Conservation (phyloP, 768 basidiomycete genomes). For the Punctularia strigosozonata region DNA sequence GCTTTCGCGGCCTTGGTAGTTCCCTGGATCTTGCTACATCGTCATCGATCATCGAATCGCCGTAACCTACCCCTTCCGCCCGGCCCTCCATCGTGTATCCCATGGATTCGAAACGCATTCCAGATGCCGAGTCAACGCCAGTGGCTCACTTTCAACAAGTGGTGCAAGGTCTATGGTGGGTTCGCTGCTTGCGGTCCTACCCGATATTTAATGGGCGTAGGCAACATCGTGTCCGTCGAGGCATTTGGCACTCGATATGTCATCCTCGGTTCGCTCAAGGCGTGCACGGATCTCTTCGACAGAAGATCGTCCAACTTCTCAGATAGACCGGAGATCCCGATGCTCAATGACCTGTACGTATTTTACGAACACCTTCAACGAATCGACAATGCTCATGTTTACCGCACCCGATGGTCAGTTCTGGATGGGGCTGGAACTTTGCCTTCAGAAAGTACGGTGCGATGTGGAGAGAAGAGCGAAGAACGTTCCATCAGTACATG, state of each 20-base stretch:
- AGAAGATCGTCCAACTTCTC: constrained; percentile 7
- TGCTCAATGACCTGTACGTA: constrained; percentile 5
- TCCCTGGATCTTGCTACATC: too few species aligned
- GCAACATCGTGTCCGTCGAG: background rate
- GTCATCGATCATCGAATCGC: too few species aligned
- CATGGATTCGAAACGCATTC: too few species aligned
- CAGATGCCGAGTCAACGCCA: too few species aligned
- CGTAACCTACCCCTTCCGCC: too few species aligned
- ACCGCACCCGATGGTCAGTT: constrained; percentile 5
- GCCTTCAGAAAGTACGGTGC: constrained; percentile 5
- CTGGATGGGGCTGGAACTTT: constrained; percentile 15
- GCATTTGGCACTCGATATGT: background rate
- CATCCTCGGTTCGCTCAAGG: background rate
- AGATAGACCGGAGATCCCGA: constrained; percentile 4
- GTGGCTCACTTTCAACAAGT: too few species aligned
- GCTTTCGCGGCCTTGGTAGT: too few species aligned
- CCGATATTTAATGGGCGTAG: too few species aligned
- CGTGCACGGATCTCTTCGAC: constrained; percentile 2
- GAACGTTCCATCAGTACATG: background rate
- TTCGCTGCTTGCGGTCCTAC: too few species aligned
- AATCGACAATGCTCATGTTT: background rate
- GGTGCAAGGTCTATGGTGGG: too few species aligned
- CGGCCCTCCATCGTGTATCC: too few species aligned
- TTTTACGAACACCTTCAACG: too few species aligned
- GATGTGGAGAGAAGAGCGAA: background rate